Base-by-base conservation (phyloP, 495 filamentous ascomycete species). In the Bombardia bombarda region DNA sequence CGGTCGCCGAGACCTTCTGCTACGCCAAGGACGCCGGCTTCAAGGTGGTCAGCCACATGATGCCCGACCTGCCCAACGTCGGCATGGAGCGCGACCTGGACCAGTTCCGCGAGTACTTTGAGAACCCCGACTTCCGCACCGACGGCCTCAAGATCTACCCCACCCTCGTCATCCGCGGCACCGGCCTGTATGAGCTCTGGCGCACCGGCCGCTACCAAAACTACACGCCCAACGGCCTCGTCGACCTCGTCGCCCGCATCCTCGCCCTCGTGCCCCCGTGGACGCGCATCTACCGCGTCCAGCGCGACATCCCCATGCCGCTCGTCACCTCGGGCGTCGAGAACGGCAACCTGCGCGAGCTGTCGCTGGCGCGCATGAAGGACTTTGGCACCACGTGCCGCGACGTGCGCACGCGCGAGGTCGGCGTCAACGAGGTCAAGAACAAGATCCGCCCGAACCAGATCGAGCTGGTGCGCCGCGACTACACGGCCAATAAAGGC, bases 11-110 rank as follows among this genome's bases (percentile, higher is more conserved):
- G 62, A 97, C 90, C 0, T 98, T 98, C 63, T 87, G 81, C 53
- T 74, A 95, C 14, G 80, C 93, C 42, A 98, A 98, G 64, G 92
- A 98, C 63, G 87, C 93, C 20, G 92, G 92, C 13, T 98, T 95
- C 75, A 98, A 98, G 63, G 90, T 98, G 6, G 92, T 98, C 51
- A 89, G 83, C 47, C 92, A 98, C 63, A 98, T 98, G 92, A 98
- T 98, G 92, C 92, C 92, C 12, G 92, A 98, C 58, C 70, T 98
- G 21, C 92, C 92, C 10, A 98, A 98, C 55, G 92, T 98, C 4
- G 92, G 92, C 43, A 93, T 96, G 85, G 93, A 97, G 66, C 83
- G 92, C 47, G 92, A 98, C 59, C 69, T 98, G 20, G 88, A 90
- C 57, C 92, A 98, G 52, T 98, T 98, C 67, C 75, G 83, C 46